Conservation (phyloP, 768 basidiomycete species). For the Podaxis carcinomalis region DNA sequence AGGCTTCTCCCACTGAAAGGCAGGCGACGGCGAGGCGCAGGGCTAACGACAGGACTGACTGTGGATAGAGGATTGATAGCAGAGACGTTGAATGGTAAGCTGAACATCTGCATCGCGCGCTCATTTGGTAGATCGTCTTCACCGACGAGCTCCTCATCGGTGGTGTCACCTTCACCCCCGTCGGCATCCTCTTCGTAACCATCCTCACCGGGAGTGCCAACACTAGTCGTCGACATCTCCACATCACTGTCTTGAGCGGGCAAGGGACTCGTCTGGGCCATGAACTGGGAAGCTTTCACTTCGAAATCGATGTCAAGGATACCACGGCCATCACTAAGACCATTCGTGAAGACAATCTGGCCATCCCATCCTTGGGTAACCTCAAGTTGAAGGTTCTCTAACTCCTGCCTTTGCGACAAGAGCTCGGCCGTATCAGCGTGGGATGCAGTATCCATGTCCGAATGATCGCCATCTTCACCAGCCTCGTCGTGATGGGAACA, state of each 20-base stretch:
- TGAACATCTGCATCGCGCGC: constrained; percentile 72
- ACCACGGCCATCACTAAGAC: constrained; percentile 49
- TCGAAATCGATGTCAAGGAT: constrained; percentile 71
- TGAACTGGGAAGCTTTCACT: constrained; percentile 47
- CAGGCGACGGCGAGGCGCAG: constrained; percentile 27
- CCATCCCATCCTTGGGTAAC: constrained; percentile 73
- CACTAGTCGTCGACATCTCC: constrained; percentile 27
- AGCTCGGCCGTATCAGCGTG: constrained; percentile 24
- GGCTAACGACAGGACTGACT: constrained; percentile 53
- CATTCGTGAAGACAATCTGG: constrained; percentile 70
- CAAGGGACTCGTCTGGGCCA: constrained; percentile 44
- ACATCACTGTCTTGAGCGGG: constrained; percentile 48
- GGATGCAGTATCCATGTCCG: constrained; percentile 27
- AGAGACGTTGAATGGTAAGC: constrained; percentile 56
- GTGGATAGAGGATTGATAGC: constrained; percentile 77
- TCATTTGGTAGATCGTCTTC: constrained; percentile 68
- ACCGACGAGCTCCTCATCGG: constrained; percentile 82
- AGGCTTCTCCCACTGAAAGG: constrained; percentile 13
- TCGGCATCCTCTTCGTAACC: constrained; percentile 45
- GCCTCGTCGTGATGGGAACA: constrained; percentile 11
- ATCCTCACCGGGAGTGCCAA: constrained; percentile 39
- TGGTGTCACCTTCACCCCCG: constrained; percentile 68
- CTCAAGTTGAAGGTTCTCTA: constrained; percentile 52
- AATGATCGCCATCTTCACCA: constrained; percentile 43
- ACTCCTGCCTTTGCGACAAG: constrained; percentile 25